phyloP scores from a whole-genome alignment of 2,329 filamentous ascomycete genomes.

The Sporothrix globosa region DNA sequence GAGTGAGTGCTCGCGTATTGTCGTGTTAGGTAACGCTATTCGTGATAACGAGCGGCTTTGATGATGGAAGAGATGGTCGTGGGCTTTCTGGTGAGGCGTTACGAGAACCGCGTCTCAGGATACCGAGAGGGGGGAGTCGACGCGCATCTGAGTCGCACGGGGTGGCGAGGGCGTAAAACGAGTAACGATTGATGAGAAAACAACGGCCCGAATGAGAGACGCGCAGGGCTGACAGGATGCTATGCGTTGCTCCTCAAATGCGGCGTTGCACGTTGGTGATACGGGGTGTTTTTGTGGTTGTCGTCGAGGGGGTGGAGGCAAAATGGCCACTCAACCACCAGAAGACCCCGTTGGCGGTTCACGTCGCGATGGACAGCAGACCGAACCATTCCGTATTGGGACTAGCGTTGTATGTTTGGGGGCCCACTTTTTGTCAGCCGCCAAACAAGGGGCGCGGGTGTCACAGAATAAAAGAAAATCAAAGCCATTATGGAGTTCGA shows the following conservation, averaged over 20 bases:
- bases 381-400: slow-evolving; percentile 16
- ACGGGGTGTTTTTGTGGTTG: not conserved
- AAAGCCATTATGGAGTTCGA: not conserved
- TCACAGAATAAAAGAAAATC: slow-evolving; percentile 13
- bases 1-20: slow-evolving; percentile 2
- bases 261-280: slow-evolving; percentile 28
- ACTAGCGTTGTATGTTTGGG: slow-evolving; percentile 20
- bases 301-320: slow-evolving; percentile 26
- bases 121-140: slow-evolving; percentile 16
- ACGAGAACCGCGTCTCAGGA: slow-evolving; percentile 27
- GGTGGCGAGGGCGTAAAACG: not conserved
- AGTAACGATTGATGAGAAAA: not conserved
- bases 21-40: not conserved
- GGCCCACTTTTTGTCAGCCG: slow-evolving; percentile 36
- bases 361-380: slow-evolving; percentile 36
- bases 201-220: not conserved
- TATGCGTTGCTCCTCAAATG: not conserved
- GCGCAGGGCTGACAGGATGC: not conserved
- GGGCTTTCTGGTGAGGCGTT: not conserved
- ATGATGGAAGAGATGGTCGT: slow-evolving; percentile 24
- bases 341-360: slow-evolving; percentile 32
- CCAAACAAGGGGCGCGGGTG: slow-evolving; percentile 30
- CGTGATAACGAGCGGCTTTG: not conserved
- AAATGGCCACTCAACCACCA: slow-evolving; percentile 30
- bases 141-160: slow-evolving; percentile 14